These are phyloP conservation scores for Staphylotrichum longicolle DNA, from an alignment of 495 filamentous ascomycete species.

Conservation along the genomic window DNA sequence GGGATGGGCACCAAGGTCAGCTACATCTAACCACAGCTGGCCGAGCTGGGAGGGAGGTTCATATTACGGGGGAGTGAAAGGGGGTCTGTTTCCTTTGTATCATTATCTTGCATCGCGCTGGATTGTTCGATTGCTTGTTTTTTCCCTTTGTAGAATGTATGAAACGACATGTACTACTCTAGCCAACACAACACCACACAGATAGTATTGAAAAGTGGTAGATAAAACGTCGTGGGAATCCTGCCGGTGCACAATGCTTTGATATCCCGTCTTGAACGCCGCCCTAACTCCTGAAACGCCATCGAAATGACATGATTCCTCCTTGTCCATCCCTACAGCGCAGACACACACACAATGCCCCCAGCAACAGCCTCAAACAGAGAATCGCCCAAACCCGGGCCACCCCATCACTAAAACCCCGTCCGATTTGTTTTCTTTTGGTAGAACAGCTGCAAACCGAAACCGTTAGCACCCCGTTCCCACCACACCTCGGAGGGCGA, in stretches of 20 bases:
- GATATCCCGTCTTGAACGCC: slow-evolving; percentile 1
- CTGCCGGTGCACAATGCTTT: not conserved
- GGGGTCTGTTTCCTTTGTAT: slow-evolving; percentile 14
- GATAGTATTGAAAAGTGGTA: slow-evolving; percentile 1
- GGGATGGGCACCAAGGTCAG: slow-evolving; percentile 98
- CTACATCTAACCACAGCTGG: slow-evolving; percentile 59
- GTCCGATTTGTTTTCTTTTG: slow-evolving; percentile 56
- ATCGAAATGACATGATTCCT: no score
- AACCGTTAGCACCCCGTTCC: slow-evolving; percentile 29
- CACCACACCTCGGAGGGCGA: not conserved
- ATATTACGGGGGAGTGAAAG: not conserved
- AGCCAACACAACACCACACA: not conserved
- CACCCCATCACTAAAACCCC: slow-evolving; percentile 37
- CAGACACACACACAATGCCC: no score
- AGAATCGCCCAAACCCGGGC: slow-evolving; percentile 42
- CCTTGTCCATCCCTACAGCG: no score
- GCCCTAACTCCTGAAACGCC: slow-evolving; percentile 1
- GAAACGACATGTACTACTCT: slow-evolving; percentile 12
- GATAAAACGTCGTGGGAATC: not conserved
- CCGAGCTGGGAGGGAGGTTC: not conserved
- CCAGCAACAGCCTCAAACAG: no score
- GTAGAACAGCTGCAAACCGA: slow-evolving; percentile 44
- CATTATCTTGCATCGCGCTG: slow-evolving; percentile 7
- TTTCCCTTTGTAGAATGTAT: slow-evolving; percentile 17
- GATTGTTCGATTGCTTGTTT: not conserved